These are phyloP conservation scores for Chlamydomonas schloesseri DNA, from an alignment of 139 green algal species.

Conservation along the genomic window DNA sequence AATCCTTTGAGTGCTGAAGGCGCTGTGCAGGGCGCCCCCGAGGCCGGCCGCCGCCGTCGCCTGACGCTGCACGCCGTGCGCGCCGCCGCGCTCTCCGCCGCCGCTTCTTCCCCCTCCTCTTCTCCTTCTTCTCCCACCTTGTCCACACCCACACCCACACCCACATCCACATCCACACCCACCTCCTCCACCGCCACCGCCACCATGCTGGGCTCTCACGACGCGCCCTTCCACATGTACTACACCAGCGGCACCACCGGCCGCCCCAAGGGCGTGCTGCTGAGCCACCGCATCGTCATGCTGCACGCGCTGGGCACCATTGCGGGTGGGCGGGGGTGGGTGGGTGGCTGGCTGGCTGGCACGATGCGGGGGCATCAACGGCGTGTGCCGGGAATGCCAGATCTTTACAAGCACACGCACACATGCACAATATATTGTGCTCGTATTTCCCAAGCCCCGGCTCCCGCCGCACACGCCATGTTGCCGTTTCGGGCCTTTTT, in stretches of 20 bases:
- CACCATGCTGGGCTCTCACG: not conserved
- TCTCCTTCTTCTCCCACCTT: not conserved
- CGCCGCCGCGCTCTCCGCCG: not conserved
- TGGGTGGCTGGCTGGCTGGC: not conserved
- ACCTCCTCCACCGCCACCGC: not conserved
- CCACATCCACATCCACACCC: not conserved
- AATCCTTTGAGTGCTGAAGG: too few relatives aligned
- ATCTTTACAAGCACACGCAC: too few relatives aligned
- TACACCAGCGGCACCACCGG: constrained; percentile 90
- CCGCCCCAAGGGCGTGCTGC: constrained; percentile 85
- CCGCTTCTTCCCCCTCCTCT: too few relatives aligned
- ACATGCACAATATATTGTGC: too few relatives aligned
- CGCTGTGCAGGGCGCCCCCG: too few relatives aligned
- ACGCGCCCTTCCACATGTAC: constrained; percentile 76
- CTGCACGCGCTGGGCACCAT: constrained; percentile 83
- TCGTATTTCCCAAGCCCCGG: too few relatives aligned
- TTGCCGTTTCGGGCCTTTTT: too few relatives aligned
- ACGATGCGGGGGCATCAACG: too few relatives aligned
- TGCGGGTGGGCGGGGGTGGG: constrained; percentile 56
- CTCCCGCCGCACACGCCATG: too few relatives aligned
- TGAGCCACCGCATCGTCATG: constrained; percentile 83
- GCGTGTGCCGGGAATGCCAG: too few relatives aligned
- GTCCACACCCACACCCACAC: not conserved
- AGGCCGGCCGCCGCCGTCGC: too few relatives aligned
- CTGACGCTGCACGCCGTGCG: not conserved